These are phyloP conservation scores for Pythium rhizo-oryzae DNA, from an alignment of 352 stramenopile genomes.

Conservation along the genomic window DNA sequence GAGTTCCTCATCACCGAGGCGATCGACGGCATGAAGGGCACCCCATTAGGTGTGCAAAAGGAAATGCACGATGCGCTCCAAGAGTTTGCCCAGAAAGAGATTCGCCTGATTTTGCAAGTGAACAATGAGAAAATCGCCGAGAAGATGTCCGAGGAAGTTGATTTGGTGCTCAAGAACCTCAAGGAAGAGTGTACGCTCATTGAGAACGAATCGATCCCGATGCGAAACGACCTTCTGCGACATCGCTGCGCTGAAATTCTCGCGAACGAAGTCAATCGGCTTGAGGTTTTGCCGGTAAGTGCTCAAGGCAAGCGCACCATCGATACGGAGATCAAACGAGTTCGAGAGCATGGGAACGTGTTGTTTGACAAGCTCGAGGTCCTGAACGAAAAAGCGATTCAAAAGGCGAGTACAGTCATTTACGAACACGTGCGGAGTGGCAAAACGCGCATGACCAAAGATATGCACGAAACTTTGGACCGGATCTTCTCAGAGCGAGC, in stretches of 20 bases:
- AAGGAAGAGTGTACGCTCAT: constrained; percentile 58
- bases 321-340: constrained; percentile 54
- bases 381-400: constrained; percentile 70
- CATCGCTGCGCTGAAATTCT: constrained; percentile 59
- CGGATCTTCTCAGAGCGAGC: constrained; percentile 51
- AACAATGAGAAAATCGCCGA: constrained; percentile 71
- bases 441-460: constrained; percentile 63
- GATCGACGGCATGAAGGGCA: constrained; percentile 50
- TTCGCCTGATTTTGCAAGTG: constrained; percentile 64
- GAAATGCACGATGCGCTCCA: constrained; percentile 61
- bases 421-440: constrained; percentile 53
- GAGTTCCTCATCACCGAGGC: constrained; percentile 61
- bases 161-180: constrained; percentile 56
- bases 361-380: constrained; percentile 80
- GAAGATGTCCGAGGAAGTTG: constrained; percentile 54
- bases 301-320: constrained; percentile 50
- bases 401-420: constrained; percentile 52
- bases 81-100: constrained; percentile 64
- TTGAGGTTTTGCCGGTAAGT: constrained; percentile 53
- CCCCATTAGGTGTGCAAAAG: constrained; percentile 53
- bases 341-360: constrained; percentile 60
- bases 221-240: constrained; percentile 52
- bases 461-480: constrained; percentile 65
- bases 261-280: constrained; percentile 41
- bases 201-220: constrained; percentile 61